These are phyloP conservation scores for Ogataea neopini DNA, from an alignment of 805 yeast species.

Conservation along the genomic window DNA sequence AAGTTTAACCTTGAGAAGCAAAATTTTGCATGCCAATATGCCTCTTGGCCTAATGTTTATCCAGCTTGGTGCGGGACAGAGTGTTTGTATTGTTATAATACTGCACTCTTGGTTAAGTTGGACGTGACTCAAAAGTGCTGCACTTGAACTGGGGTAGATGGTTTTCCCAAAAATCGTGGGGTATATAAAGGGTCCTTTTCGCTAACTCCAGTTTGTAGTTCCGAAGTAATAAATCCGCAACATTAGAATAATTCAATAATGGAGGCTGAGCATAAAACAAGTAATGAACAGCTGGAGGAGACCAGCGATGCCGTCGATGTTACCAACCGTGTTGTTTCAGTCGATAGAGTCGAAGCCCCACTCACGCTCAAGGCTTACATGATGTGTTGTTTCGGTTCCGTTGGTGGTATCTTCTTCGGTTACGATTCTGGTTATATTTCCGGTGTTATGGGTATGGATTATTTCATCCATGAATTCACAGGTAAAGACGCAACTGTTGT, in stretches of 20 bases:
- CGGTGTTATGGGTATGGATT: slow-evolving; percentile 66
- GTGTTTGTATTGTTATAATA: not conserved
- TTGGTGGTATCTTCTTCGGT: slow-evolving; percentile 68
- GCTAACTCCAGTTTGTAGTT: not conserved
- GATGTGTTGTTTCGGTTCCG: slow-evolving; percentile 59
- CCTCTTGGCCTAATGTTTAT: not conserved
- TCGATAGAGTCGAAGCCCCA: slow-evolving; percentile 39
- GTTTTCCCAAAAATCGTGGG: not conserved
- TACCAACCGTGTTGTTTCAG: slow-evolving; percentile 15
- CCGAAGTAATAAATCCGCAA: not conserved
- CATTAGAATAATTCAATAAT: not conserved
- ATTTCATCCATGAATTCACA: slow-evolving; percentile 36
- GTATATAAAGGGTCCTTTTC: not conserved
- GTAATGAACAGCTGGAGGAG: slow-evolving; percentile 6
- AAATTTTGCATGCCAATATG: not conserved
- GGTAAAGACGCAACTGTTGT: slow-evolving; percentile 26
- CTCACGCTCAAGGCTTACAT: slow-evolving; percentile 37
- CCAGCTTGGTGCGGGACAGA: not conserved
- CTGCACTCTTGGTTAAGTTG: not conserved
- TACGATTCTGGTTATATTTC: slow-evolving; percentile 70
- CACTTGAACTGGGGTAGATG: not conserved
- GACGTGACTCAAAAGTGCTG: not conserved
- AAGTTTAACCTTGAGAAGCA: too few relatives aligned
- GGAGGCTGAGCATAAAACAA: slow-evolving; percentile 1
- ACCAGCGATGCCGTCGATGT: slow-evolving; percentile 12